phyloP scores from a whole-genome alignment of 2,329 filamentous ascomycete species.

The Aspergillus pseudonomiae region DNA sequence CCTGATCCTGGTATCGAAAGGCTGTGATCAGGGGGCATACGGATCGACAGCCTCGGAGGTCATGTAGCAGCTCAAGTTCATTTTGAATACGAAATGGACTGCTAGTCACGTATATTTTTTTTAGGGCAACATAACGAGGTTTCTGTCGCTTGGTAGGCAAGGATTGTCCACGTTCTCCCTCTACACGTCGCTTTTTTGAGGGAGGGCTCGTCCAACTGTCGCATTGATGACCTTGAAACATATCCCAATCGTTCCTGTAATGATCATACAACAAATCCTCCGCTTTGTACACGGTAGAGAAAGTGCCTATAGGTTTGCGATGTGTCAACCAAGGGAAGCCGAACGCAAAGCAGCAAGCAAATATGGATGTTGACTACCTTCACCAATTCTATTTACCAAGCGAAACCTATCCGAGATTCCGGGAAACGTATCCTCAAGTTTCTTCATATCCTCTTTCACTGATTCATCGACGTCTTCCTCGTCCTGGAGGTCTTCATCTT shows the following conservation, averaged over 20 bases:
- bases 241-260: conserved; percentile 86
- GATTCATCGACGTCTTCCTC: conserved; percentile 45
- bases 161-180: conserved; percentile 38
- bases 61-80: conserved; percentile 89
- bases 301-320: conserved; percentile 69
- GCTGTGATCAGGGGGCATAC: conserved; percentile 96
- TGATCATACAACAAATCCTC: conserved; percentile 85
- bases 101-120: conserved; percentile 99
- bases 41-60: conserved; percentile 77
- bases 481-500: conserved; percentile 30
- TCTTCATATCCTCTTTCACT: conserved; percentile 84
- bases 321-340: conserved; percentile 8
- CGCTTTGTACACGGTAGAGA: conserved; percentile 98
- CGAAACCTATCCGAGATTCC: conserved; percentile 84
- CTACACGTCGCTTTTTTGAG: conserved; percentile 56
- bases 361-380: conserved; percentile 61
- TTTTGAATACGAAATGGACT: conserved; percentile 92
- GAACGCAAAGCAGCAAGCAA: background rate
- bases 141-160: conserved; percentile 48
- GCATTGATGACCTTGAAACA: conserved; percentile 63
- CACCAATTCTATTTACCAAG: conserved; percentile 93
- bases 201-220: conserved; percentile 72
- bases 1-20: conserved; percentile 92
- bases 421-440: conserved; percentile 78
- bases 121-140: conserved; percentile 88